phyloP scores from a whole-genome alignment of 164 flowering plant genomes.

The Nymphaea colorata region DNA sequence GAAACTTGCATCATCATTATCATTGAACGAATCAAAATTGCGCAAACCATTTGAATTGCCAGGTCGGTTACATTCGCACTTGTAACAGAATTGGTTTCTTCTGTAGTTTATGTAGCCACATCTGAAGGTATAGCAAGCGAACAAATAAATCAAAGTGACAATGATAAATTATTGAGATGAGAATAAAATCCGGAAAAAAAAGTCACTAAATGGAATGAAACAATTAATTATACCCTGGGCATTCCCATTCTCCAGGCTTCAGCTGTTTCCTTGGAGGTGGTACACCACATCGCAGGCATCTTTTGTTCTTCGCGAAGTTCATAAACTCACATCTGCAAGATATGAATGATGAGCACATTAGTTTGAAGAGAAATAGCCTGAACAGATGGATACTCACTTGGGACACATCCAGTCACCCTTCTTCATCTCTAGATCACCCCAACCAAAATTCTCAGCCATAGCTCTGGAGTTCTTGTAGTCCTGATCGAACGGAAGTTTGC shows the following conservation, averaged over 20 bases:
- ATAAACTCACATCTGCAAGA: constrained; percentile 50
- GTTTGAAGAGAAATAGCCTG: neutral
- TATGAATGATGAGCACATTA: neutral
- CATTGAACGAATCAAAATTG: constrained; percentile 1
- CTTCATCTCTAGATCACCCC: neutral
- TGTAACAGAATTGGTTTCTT: constrained; percentile 44
- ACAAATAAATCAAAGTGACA: neutral
- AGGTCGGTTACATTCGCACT: constrained; percentile 60
- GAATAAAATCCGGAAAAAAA: neutral
- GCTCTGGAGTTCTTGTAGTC: neutral
- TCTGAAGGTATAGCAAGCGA: constrained; percentile 17
- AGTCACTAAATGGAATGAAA: constrained; percentile 11
- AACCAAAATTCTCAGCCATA: neutral
- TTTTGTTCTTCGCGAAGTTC: constrained; percentile 62
- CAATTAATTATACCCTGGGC: constrained; percentile 42
- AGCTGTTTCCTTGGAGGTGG: constrained; percentile 48
- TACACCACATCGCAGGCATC: constrained; percentile 65
- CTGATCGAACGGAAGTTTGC: neutral
- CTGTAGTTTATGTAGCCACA: constrained; percentile 60
- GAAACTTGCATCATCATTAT: neutral
- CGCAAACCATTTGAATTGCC: neutral
- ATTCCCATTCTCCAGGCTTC: constrained; percentile 74
- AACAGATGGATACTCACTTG: neutral
- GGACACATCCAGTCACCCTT: neutral
- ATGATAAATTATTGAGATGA: neutral